These are phyloP conservation scores for Mortierella sp. DNA, from an alignment of 371 early-diverging fungal genomes.

Conservation along the genomic window DNA sequence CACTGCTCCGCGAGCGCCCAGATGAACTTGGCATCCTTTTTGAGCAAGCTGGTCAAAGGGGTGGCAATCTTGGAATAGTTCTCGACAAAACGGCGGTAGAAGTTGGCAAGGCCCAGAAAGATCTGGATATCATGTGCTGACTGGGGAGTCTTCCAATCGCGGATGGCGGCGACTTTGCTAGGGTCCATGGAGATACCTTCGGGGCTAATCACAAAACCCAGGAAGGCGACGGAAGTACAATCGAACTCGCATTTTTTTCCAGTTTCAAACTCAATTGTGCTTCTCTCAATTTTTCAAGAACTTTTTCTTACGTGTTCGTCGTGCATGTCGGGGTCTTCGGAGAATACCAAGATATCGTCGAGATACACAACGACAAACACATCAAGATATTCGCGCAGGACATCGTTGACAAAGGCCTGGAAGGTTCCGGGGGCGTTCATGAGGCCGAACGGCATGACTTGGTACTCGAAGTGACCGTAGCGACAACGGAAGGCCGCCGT, in stretches of 20 bases:
- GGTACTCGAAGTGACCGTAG: slow-evolving; percentile 56
- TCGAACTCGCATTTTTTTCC: slow-evolving; percentile 30
- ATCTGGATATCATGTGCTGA: slow-evolving; percentile 53
- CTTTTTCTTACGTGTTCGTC: slow-evolving; percentile 46
- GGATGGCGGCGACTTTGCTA: slow-evolving; percentile 28
- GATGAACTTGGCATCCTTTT: slow-evolving; percentile 17
- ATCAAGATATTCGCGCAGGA: slow-evolving; percentile 55
- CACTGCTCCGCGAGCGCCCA: not conserved
- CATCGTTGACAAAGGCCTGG: slow-evolving; percentile 55
- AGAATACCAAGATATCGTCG: slow-evolving; percentile 70
- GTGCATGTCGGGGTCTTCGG: slow-evolving; percentile 55
- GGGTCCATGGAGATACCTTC: slow-evolving; percentile 26
- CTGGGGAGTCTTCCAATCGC: slow-evolving; percentile 15
- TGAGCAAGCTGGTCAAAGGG: slow-evolving; percentile 57
- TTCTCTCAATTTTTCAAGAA: slow-evolving; percentile 44
- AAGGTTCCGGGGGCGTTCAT: slow-evolving; percentile 56
- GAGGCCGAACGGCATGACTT: slow-evolving; percentile 61
- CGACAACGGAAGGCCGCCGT: slow-evolving; percentile 55
- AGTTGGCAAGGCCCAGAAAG: slow-evolving; percentile 52
- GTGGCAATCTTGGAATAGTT: slow-evolving; percentile 48
- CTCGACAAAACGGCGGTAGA: slow-evolving; percentile 53
- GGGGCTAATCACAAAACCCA: slow-evolving; percentile 25
- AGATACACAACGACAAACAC: slow-evolving; percentile 59
- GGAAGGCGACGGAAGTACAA: slow-evolving; percentile 6
- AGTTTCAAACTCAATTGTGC: slow-evolving; percentile 14